phyloP scores from a whole-genome alignment of 2,329 filamentous ascomycete genomes.

The Lasiodiplodia sp. region DNA sequence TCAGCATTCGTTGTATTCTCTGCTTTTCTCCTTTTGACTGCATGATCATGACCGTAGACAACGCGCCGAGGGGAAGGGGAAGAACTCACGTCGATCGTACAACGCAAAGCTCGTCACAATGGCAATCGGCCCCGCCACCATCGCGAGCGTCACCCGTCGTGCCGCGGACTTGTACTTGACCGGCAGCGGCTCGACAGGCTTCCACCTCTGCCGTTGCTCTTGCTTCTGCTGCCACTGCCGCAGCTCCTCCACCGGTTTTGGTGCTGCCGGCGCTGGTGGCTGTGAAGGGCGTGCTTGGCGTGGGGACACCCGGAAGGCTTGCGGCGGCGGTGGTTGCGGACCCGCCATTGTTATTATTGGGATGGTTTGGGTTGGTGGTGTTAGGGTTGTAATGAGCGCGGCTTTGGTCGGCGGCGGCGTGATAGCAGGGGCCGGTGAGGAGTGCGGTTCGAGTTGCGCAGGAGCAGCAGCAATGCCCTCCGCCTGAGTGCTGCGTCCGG shows the following conservation, averaged over 20 bases:
- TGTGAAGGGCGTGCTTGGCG: background rate
- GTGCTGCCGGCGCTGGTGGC: background rate
- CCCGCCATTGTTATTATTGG: background rate
- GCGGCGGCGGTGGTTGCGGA: background rate
- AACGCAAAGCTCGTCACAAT: conserved; percentile 44
- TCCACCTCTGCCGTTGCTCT: background rate
- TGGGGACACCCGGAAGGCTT: background rate
- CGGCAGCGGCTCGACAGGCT: conserved; percentile 19
- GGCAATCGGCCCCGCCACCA: conserved; percentile 45
- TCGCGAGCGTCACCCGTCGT: conserved; percentile 42
- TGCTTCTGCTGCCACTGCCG: too few relatives aligned
- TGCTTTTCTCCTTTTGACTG: too few relatives aligned
- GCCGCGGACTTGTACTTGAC: conserved; percentile 41
- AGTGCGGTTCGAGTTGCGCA: background rate
- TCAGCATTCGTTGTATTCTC: background rate
- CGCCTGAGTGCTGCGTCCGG: background rate
- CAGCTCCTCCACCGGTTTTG: too few relatives aligned
- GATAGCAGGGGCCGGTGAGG: background rate
- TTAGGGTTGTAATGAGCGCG: background rate
- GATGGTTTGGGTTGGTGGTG: background rate
- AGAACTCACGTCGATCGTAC: conserved; percentile 36
- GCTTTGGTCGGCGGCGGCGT: background rate
- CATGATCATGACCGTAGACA: too few relatives aligned
- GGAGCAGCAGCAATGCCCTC: background rate
- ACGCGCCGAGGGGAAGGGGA: too few relatives aligned